Conservation (phyloP, 2,329 filamentous ascomycete species). For the Fusarium odoratissimum region DNA sequence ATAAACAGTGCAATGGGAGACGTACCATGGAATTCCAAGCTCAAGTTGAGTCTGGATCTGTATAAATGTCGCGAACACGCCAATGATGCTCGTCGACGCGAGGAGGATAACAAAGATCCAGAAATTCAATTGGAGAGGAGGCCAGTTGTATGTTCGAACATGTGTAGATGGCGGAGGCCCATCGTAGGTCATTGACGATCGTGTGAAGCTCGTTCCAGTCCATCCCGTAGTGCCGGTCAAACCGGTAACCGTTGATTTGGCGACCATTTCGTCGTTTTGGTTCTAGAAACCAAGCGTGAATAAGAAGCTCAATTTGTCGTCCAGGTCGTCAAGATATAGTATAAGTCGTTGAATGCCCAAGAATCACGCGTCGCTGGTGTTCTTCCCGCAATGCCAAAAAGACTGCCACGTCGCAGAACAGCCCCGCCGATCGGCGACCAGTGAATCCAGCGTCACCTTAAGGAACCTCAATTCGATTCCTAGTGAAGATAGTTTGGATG, state of each 20-base stretch:
- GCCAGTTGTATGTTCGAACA: conserved; percentile 74
- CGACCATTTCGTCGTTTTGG: conserved; percentile 39
- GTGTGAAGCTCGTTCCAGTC: conserved; percentile 45
- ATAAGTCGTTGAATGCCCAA: neutral
- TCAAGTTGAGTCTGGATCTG: conserved; percentile 66
- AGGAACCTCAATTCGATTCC: neutral
- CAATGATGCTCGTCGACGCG: conserved; percentile 68
- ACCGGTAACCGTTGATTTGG: conserved; percentile 44
- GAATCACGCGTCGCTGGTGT: conserved; percentile 4
- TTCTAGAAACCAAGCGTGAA: neutral
- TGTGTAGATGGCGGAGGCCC: conserved; percentile 55
- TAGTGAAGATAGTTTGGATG: neutral
- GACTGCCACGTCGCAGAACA: conserved; percentile 41
- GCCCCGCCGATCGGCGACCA: conserved; percentile 36
- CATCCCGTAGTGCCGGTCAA: conserved; percentile 47
- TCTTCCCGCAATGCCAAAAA: neutral
- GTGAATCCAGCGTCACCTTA: conserved; percentile 30
- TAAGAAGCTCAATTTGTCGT: neutral
- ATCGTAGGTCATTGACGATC: conserved; percentile 58
- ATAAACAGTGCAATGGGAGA: neutral
- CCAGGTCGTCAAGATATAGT: neutral
- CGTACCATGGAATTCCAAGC: conserved; percentile 70
- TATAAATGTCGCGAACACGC: conserved; percentile 71
- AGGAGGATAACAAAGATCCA: conserved; percentile 76
- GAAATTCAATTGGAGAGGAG: conserved; percentile 72